Evolutionary conservation across 2,329 filamentous ascomycete species (phyloP).

Genomic region (Myotisia sp.): DNA sequence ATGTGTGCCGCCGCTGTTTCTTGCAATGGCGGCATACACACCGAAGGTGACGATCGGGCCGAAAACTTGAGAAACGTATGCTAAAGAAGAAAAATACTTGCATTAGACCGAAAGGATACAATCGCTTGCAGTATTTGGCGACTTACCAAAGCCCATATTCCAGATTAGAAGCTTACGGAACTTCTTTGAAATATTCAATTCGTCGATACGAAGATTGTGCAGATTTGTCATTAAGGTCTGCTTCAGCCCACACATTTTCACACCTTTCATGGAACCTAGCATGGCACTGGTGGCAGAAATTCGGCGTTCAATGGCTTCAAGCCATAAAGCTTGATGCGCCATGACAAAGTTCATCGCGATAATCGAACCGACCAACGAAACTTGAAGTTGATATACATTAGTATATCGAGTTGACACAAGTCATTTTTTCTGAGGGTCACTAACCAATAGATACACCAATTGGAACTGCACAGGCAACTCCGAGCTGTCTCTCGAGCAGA

Average conservation of each 20-base stretch:
- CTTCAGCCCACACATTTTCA: conserved; percentile 38
- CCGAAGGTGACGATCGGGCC: conserved; percentile 34
- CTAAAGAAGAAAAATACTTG: conserved; percentile 13
- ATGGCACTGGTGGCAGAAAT: conserved; percentile 37
- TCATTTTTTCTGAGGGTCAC: conserved; percentile 8
- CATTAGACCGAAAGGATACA: conserved; percentile 12
- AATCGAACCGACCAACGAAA: conserved; percentile 23
- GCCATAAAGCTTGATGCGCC: conserved; percentile 33
- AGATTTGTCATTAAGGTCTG: conserved; percentile 27
- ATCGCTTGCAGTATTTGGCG: conserved; percentile 7
- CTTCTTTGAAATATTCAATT: conserved; percentile 28
- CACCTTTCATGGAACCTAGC: conserved; percentile 37
- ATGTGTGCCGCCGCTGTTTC: conserved; percentile 20
- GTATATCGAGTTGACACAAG: conserved; percentile 3
- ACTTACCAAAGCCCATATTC: conserved; percentile 26
- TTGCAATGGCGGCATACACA: conserved; percentile 30
- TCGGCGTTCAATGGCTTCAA: conserved; percentile 37
- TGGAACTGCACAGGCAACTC: conserved; percentile 32
- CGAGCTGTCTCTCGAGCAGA: conserved; percentile 29
- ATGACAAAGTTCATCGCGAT: conserved; percentile 26
- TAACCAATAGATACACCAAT: conserved; percentile 30
- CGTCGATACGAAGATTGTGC: conserved; percentile 27
- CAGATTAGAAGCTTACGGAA: conserved; percentile 31
- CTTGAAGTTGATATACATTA: conserved; percentile 11
- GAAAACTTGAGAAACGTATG: conserved; percentile 28